Base-by-base conservation (phyloP, 2,329 filamentous ascomycete species). In the Penicillium sumatraense region DNA sequence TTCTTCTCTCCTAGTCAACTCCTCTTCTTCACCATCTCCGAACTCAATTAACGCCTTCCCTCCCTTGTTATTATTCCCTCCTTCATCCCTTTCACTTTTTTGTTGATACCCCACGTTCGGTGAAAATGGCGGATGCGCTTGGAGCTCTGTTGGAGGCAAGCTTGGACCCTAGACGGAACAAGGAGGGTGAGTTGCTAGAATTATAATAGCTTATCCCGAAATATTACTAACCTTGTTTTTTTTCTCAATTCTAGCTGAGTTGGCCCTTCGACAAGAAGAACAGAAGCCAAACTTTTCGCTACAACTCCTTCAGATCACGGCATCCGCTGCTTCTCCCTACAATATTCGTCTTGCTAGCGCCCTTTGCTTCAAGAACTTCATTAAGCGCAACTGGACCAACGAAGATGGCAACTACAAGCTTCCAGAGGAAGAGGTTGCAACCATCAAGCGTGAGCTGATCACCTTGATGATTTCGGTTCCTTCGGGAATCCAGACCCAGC, bases 351-450 rank as follows among this genome's bases (percentile, higher is more conserved):
- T 99, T 38, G 86, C 93, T 6, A 91, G 90, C 68, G 91, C 95
- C 24, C 83, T 99, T 57, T 95, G 90, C 80, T 99, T 99, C 85
- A 99, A 99, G 79, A 99, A 99, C 80, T 96, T 96, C 75, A 92
- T 99, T 70, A 89, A 90, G 75, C 86, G 89, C 71, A 95, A 92
- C 81, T 99, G 96, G 86, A 90, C 91, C 81, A 91, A 98, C 75
- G 93, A 96, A 71, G 90, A 97, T 77, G 93, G 95, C 71, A 89
- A 89, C 74, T 95, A 99, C 81, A 95, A 93, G 78, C 85, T 99
- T 33, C 86, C 90, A 11, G 73, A 82, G 58, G 84, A 90, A 64
- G 95, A 98, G 80, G 93, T 99, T 33, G 78, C 81, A 24, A 90
- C 90, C 40, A 96, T 99, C 81, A 99, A 99, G 80, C 86, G 87